phyloP scores from a whole-genome alignment of 768 basidiomycete genomes.

The Pseudohyphozyma bogoriensis region DNA sequence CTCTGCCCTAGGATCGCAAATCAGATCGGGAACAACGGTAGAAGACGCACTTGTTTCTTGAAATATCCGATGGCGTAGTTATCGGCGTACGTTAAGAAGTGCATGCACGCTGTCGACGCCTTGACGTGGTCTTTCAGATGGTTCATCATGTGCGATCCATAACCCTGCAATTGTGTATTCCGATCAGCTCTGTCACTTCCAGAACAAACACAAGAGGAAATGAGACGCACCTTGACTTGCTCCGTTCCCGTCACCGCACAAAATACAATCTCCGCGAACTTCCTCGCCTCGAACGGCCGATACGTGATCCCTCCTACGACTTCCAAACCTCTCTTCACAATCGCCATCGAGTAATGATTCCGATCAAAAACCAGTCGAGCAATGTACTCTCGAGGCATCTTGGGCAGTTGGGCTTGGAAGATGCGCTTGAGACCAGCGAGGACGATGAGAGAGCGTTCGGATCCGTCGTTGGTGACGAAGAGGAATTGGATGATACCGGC shows the following conservation, averaged over 20 bases:
- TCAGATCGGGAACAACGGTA: background rate
- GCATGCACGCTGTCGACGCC: constrained; percentile 75
- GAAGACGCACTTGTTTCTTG: constrained; percentile 62
- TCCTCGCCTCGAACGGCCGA: constrained; percentile 85
- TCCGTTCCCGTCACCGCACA: constrained; percentile 93
- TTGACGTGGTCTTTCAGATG: constrained; percentile 91
- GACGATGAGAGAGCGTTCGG: constrained; percentile 63
- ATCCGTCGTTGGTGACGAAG: constrained; percentile 73
- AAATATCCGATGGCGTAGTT: constrained; percentile 99
- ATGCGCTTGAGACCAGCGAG: constrained; percentile 92
- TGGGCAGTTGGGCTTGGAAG: constrained; percentile 92
- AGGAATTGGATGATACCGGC: constrained; percentile 71
- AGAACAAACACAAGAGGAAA: background rate
- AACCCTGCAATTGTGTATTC: constrained; percentile 53
- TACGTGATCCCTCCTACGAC: constrained; percentile 98
- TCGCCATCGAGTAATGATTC: constrained; percentile 86
- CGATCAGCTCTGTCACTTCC: background rate
- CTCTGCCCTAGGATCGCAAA: no score
- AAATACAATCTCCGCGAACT: constrained; percentile 97
- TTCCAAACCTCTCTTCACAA: constrained; percentile 86
- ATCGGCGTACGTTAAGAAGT: constrained; percentile 96
- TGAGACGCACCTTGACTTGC: constrained; percentile 74
- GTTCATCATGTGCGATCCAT: constrained; percentile 97
- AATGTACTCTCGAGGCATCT: constrained; percentile 98
- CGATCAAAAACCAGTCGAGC: constrained; percentile 85